A percentile compares a stretch with the other conserved stretches of the same genome.
Conservation (phyloP, 169 alveolate species). For the Eimeria tenella region DNA sequence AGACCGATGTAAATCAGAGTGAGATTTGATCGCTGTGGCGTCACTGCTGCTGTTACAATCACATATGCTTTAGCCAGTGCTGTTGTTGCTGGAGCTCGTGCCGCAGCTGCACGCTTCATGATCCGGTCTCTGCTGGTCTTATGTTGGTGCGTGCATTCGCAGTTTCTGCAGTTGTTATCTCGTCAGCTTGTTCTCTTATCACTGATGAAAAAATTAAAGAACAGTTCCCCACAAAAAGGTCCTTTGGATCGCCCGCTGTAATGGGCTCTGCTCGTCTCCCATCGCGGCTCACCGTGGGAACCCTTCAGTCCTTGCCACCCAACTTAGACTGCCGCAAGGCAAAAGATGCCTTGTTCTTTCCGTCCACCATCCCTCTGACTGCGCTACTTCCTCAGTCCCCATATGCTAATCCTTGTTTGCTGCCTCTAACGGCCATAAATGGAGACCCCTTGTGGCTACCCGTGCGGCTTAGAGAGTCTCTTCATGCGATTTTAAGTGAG, state of each 20-base stretch:
- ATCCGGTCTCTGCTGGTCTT: neutral
- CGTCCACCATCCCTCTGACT: slow-evolving; percentile 1
- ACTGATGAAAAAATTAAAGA: neutral
- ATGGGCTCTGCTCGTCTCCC: neutral
- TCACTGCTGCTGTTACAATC: neutral
- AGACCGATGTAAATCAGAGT: neutral
- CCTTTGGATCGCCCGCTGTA: neutral
- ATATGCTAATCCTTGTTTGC: neutral
- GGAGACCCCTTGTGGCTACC: neutral
- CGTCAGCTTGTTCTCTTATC: neutral
- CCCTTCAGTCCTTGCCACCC: neutral
- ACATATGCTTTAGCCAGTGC: neutral
- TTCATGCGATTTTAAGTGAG: neutral
- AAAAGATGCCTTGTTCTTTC: slow-evolving; percentile 18
- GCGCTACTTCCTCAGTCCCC: slow-evolving; percentile 47
- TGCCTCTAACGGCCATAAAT: neutral
- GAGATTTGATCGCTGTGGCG: neutral
- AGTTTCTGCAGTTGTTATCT: neutral
- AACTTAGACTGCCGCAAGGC: neutral
- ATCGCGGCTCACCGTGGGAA: neutral
- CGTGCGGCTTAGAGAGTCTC: neutral
- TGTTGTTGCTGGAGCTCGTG: slow-evolving; percentile 8
- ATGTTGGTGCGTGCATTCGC: too few relatives aligned
- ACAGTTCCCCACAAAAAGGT: neutral
- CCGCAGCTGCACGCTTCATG: neutral